Conservation (phyloP, 1,284 basidiomycete genomes). For the Inonotus obliquus region DNA sequence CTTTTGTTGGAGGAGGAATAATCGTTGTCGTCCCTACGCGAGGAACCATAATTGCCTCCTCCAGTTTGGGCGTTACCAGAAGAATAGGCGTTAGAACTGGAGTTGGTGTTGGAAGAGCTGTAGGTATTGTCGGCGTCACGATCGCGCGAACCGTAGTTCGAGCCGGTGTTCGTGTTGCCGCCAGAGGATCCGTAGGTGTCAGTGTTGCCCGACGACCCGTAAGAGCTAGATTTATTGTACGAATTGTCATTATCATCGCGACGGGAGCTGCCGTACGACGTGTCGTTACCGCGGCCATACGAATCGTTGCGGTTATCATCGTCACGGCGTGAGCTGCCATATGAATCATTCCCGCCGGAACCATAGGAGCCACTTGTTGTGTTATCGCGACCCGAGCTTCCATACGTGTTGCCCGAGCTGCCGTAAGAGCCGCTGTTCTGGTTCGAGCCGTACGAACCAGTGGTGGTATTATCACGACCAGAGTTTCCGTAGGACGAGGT, state of each 20-base stretch:
- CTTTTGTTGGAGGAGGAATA: neutral
- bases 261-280: neutral
- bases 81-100: neutral
- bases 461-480: no score
- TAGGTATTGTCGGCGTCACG: conserved; percentile 7
- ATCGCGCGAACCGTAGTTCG: conserved; percentile 2
- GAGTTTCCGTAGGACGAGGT: no score
- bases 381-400: neutral
- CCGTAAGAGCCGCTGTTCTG: no score
- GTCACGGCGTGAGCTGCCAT: neutral
- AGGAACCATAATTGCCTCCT: neutral
- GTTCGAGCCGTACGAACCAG: neutral
- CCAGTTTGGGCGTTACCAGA: neutral
- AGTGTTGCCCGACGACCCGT: conserved; percentile 5
- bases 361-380: neutral
- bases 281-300: neutral
- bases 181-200: neutral
- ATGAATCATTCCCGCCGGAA: neutral
- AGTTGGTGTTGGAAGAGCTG: neutral
- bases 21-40: neutral
- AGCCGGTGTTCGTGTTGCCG: neutral
- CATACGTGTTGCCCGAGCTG: no score
- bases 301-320: neutral
- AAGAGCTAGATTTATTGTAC: conserved; percentile 1
- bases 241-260: neutral